Base-by-base conservation (phyloP, 345 rosid species). In the Eucalyptus lansdowneana region DNA sequence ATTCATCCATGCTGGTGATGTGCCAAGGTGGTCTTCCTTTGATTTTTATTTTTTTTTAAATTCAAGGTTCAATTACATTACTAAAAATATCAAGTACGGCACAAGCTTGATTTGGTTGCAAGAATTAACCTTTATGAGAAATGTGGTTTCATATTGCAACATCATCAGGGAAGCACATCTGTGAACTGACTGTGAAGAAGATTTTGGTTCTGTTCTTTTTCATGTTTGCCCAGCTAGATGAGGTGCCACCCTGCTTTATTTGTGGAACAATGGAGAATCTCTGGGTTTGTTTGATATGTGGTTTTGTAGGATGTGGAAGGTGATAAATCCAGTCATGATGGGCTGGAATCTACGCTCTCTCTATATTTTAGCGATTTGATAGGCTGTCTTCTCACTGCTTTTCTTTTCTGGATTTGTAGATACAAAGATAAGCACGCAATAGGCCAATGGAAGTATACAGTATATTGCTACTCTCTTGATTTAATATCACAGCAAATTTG, bases 231-330 rank as follows among this genome's bases (percentile, higher is more conserved):
- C 15, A 37, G 37, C 37, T 4, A 37, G 37, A 37, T 37, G 37
- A 37, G 37, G 37, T 37, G 37, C 37, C 37, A 37, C 4, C 37
- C 37, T 37, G 37, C 37, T 37, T 37, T 37, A 37, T 37, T 37
- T 37, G 37, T 37, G 37, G 37, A 37, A 37, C 37, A 37, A 4
- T 37, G 37, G 37, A 37, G 4, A 4, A 49, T 89, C 94, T 98
- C 86, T 97, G 99, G 99, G 94, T 96, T 81, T 98, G 99, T 87
- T 91, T 98, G 91, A 97, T 96, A 86, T 96, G 99, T 91, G 98
- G 99, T 89, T 97, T 98, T 93, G 92, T 95, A 62, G 97, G 99
- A 53, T 96, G 99, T 93, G 99, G 97, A 94, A 98, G 99, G 99
- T 97, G 93, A n/a, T n/a, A n/a, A n/a, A n/a, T n/a, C n/a, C n/a